Evolutionary conservation across 2,329 filamentous ascomycete species (phyloP).

Genomic region (Botrytis deweyae): DNA sequence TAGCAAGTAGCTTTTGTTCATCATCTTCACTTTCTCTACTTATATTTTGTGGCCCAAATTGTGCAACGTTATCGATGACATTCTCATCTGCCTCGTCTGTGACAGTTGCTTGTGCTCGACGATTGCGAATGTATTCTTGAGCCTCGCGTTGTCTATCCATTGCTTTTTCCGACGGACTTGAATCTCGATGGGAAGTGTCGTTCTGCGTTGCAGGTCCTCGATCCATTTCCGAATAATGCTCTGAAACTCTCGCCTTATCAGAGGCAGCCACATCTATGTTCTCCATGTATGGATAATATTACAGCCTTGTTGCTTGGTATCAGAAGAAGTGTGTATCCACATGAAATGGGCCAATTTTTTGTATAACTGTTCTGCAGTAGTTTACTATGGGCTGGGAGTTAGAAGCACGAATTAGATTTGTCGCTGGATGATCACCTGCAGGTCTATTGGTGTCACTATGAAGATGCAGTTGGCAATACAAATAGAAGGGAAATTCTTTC

Average conservation of each 20-base stretch:
- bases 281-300: conserved; percentile 19
- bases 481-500: conserved; percentile 5
- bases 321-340: conserved; percentile 12
- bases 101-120: conserved; percentile 20
- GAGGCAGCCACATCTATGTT: conserved; percentile 20
- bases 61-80: conserved; percentile 17
- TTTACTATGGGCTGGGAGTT: conserved; percentile 13
- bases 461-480: conserved; percentile 12
- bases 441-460: conserved; percentile 19
- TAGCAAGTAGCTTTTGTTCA: conserved; percentile 20
- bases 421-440: conserved; percentile 9
- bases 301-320: conserved; percentile 18
- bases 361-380: conserved; percentile 19
- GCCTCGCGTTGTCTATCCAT: conserved; percentile 22
- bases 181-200: conserved; percentile 14
- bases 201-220: conserved; percentile 14
- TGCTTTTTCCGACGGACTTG: conserved; percentile 16
- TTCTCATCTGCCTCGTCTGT: conserved; percentile 18
- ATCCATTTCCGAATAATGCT: conserved; percentile 16
- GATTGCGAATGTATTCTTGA: conserved; percentile 22
- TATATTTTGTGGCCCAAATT: conserved; percentile 16
- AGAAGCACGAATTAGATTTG: background rate
- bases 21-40: conserved; percentile 21
- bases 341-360: background rate
- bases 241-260: conserved; percentile 20